These are phyloP conservation scores for Monosporozyma yasuniensis DNA, from an alignment of 805 yeast species.

Conservation along the genomic window DNA sequence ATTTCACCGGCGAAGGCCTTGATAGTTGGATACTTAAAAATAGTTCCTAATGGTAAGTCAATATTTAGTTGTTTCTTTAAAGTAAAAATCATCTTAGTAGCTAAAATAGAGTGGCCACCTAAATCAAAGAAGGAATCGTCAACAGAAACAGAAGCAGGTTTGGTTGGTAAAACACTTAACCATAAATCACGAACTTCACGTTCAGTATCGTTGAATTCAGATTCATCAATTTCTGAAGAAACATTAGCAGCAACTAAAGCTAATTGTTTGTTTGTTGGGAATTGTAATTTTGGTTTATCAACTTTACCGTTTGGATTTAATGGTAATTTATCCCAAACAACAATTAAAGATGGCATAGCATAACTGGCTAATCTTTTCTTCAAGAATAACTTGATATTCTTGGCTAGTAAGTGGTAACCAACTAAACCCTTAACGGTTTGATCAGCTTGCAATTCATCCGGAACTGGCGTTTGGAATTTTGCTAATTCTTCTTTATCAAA, in stretches of 20 bases:
- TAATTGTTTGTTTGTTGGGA: constrained; percentile 84
- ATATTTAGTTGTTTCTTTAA: constrained; percentile 68
- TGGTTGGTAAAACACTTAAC: constrained; percentile 75
- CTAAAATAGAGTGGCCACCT: constrained; percentile 96
- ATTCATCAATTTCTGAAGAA: constrained; percentile 35
- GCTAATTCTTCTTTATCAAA: constrained; percentile 41
- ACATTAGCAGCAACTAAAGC: constrained; percentile 57
- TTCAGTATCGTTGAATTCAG: constrained; percentile 57
- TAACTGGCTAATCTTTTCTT: constrained; percentile 85
- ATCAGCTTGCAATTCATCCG: constrained; percentile 38
- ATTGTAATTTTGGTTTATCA: constrained; percentile 93
- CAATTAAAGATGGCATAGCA: constrained; percentile 87
- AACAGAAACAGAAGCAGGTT: constrained; percentile 67
- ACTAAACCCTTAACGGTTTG: constrained; percentile 73
- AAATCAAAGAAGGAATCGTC: constrained; percentile 90
- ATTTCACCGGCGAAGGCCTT: constrained; percentile 68
- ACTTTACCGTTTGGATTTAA: constrained; percentile 97
- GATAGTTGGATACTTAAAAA: constrained; percentile 85
- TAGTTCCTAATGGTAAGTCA: constrained; percentile 81
- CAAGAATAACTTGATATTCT: constrained; percentile 71
- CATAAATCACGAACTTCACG: constrained; percentile 68
- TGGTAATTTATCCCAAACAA: constrained; percentile 79
- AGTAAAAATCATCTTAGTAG: constrained; percentile 93
- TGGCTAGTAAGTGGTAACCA: constrained; percentile 64
- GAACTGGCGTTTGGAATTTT: constrained; percentile 36